A percentile compares a stretch with the other conserved stretches of the same genome.
These are phyloP conservation scores for Aureobasidium subglaciale DNA, from an alignment of 2,329 filamentous ascomycete genomes.

Conservation along the genomic window DNA sequence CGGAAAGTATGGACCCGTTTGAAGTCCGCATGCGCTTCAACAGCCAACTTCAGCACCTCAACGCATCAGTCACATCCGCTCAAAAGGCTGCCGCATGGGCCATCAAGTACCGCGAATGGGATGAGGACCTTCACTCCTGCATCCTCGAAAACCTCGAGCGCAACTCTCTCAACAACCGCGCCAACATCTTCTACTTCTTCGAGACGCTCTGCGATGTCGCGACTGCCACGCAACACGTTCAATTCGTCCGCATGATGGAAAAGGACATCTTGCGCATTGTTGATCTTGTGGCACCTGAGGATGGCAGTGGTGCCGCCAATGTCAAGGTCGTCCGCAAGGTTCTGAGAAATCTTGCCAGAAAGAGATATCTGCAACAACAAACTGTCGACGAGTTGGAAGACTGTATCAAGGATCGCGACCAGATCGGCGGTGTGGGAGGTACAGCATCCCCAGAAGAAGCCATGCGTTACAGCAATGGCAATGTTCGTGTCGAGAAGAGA, in stretches of 20 bases:
- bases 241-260: conserved; percentile 92
- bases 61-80: conserved; percentile 79
- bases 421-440: conserved; percentile 21
- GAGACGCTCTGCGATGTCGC: conserved; percentile 89
- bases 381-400: conserved; percentile 75
- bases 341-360: conserved; percentile 46
- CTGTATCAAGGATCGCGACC: conserved; percentile 70
- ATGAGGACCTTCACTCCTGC: conserved; percentile 94
- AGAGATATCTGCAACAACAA: conserved; percentile 65
- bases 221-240: conserved; percentile 63
- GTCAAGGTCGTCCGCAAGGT: conserved; percentile 77
- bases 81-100: conserved; percentile 94
- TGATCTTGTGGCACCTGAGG: conserved; percentile 80
- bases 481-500: conserved; percentile 64
- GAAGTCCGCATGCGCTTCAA: conserved; percentile 98
- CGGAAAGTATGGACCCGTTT: conserved; percentile 76
- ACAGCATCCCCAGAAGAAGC: not conserved
- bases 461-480: conserved; percentile 12
- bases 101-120: conserved; percentile 86
- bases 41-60: conserved; percentile 78
- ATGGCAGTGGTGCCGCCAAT: conserved; percentile 84
- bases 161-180: conserved; percentile 93
- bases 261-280: conserved; percentile 86
- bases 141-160: conserved; percentile 92
- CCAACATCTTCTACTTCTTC: conserved; percentile 99